Evolutionary conservation across 2,329 filamentous ascomycete species (phyloP).

Genomic region (Ceratocystis diversiconidia): DNA sequence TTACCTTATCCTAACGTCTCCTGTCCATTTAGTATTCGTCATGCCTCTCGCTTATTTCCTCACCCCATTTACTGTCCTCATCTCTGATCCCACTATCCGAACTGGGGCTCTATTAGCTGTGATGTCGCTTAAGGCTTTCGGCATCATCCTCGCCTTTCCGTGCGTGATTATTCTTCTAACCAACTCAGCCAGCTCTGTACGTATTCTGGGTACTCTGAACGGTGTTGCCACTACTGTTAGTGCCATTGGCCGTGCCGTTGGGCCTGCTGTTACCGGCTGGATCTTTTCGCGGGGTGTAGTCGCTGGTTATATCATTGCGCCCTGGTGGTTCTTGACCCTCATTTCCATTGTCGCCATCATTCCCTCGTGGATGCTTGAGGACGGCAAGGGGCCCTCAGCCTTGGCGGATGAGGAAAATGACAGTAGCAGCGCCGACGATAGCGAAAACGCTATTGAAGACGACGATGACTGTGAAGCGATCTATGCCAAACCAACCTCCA

Average conservation of each 20-base stretch:
- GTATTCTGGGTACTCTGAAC: slow-evolving; percentile 75
- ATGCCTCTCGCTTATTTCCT: slow-evolving; percentile 66
- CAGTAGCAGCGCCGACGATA: background rate
- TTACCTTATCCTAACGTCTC: background rate
- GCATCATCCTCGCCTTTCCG: slow-evolving; percentile 74
- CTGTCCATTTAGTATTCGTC: slow-evolving; percentile 33
- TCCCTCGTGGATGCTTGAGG: slow-evolving; percentile 58
- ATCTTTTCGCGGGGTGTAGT: slow-evolving; percentile 66
- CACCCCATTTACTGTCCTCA: slow-evolving; percentile 67
- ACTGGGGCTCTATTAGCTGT: slow-evolving; percentile 49
- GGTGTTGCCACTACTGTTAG: slow-evolving; percentile 75
- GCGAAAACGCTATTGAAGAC: slow-evolving; percentile 17
- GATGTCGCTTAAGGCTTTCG: slow-evolving; percentile 60
- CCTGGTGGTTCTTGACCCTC: slow-evolving; percentile 64
- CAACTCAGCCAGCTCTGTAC: slow-evolving; percentile 63
- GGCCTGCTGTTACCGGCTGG: slow-evolving; percentile 59
- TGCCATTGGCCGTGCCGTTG: slow-evolving; percentile 63
- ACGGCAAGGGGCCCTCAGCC: slow-evolving; percentile 52
- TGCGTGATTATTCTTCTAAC: slow-evolving; percentile 82
- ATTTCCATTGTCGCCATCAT: slow-evolving; percentile 53
- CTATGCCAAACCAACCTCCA: slow-evolving; percentile 2
- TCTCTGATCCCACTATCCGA: slow-evolving; percentile 34
- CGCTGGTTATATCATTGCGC: slow-evolving; percentile 59
- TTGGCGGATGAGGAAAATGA: slow-evolving; percentile 22
- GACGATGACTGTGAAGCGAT: slow-evolving; percentile 4